Conservation (phyloP, 129 eudicot species). For the Chrysanthemum seticuspe region DNA sequence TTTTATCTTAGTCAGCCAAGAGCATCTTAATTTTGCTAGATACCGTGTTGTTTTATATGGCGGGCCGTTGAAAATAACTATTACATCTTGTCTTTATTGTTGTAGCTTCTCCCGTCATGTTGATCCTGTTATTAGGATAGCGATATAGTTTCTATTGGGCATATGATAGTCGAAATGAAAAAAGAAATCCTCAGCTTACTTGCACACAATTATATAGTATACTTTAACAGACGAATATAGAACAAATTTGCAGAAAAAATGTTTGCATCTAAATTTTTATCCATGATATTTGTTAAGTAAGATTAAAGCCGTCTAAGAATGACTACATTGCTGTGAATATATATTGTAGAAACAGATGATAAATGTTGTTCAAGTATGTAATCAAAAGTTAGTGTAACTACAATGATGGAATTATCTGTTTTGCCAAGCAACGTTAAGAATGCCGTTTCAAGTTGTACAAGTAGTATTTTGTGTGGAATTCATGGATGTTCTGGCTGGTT, state of each 20-base stretch:
- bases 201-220: neutral
- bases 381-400: too few species aligned
- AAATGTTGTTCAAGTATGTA: too few species aligned
- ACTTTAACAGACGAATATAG: neutral
- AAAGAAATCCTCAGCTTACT: neutral
- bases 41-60: slow-evolving; percentile 7
- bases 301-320: too few species aligned
- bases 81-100: neutral
- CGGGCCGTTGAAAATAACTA: too few species aligned
- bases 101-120: neutral
- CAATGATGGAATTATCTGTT: too few species aligned
- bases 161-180: neutral
- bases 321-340: too few species aligned
- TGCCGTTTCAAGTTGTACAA: too few species aligned
- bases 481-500: too few species aligned
- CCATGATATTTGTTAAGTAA: slow-evolving; percentile 1
- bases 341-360: too few species aligned
- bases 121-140: slow-evolving; percentile 1
- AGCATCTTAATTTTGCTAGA: slow-evolving; percentile 9
- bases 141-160: neutral
- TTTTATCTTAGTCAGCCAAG: slow-evolving; percentile 2
- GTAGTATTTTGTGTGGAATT: too few species aligned
- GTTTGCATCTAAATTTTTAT: slow-evolving; percentile 7
- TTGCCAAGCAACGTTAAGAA: too few species aligned
- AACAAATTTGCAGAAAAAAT: slow-evolving; percentile 3